Evolutionary conservation across 371 early-diverging fungal species (phyloP), one percentile per base, ranked within the genome.

Genomic region (Syncephalastrum monosporum): DNA sequence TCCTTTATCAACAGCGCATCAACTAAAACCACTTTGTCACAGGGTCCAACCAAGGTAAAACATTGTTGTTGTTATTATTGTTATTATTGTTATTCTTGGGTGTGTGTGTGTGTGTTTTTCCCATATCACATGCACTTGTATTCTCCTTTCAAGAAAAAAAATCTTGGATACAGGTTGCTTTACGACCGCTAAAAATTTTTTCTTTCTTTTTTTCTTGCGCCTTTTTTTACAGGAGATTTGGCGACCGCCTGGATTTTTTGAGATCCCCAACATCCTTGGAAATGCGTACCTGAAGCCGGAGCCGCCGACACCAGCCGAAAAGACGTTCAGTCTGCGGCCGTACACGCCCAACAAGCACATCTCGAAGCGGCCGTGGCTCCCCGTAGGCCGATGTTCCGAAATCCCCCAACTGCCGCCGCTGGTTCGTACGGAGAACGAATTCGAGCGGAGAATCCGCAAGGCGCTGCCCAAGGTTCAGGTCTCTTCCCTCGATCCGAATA

Each of bases 231-330:
- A 62, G 59, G 57, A 75, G 65, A 69, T 71, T 16, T 77, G 77
- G 77, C 60, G 72, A 61, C 65, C 74, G 47, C 77, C 77, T 54
- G 77, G 77, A 53, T 64, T 57, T 33, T 73, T 67, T 54, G 77
- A 77, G 60, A 74, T 77, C 29, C 77, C 77, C n/a, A 74, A 77
- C 54, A 70, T 77, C 33, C 65, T 77, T 47, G 77, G 77, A 4
- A 72, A 74, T 53, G 71, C 70, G 23, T 75, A 74, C 60, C 59
- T 77, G 12, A 71, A 71, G 47, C 69, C 72, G 16, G 73, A 77
- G 59, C 50, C 52, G 45, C 38, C 38, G 38, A 47, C 27, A 54
- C 71, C 55, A 55, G 52, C 23, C n/a, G 61, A 67, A 6, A 67
- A 55, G 41, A 53, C 63, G 7, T 70, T 61, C 45, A 43, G 52